Conservation (phyloP, 1,284 basidiomycete species). For the Hypsizygus ulmarius region DNA sequence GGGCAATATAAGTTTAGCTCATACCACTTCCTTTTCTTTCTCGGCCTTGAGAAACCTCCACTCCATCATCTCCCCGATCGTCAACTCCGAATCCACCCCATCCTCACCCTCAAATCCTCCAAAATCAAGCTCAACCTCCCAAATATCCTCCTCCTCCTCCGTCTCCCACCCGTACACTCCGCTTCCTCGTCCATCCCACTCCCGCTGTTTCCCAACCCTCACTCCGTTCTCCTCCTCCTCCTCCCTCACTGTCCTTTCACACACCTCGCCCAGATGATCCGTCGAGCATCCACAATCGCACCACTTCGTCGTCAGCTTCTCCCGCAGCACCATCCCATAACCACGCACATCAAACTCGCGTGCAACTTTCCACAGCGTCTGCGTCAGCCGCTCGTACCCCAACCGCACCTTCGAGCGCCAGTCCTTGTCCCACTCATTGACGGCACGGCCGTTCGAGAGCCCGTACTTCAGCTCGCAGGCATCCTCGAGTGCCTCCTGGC, state of each 20-base stretch:
- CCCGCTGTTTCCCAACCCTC: slow-evolving; percentile 57
- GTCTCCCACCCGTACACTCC: slow-evolving; percentile 68
- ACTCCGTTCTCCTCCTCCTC: slow-evolving; percentile 57
- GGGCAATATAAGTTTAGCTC: slow-evolving; percentile 12
- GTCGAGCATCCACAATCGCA: slow-evolving; percentile 75
- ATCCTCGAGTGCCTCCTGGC: slow-evolving; percentile 57
- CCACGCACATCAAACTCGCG: slow-evolving; percentile 67
- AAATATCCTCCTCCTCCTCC: slow-evolving; percentile 68
- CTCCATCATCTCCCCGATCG: slow-evolving; percentile 67
- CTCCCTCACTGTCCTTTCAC: slow-evolving; percentile 64
- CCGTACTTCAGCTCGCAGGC: slow-evolving; percentile 53
- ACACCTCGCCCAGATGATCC: slow-evolving; percentile 70
- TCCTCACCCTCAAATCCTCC: slow-evolving; percentile 45
- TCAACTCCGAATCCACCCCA: slow-evolving; percentile 50
- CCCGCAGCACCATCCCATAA: slow-evolving; percentile 62
- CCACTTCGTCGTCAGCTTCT: slow-evolving; percentile 70
- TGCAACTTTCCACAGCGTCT: slow-evolving; percentile 64
- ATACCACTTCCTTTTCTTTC: slow-evolving; percentile 62
- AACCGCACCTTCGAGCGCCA: slow-evolving; percentile 56
- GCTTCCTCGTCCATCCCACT: slow-evolving; percentile 70
- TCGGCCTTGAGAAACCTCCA: slow-evolving; percentile 66
- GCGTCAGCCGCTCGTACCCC: slow-evolving; percentile 59
- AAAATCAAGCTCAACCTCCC: slow-evolving; percentile 67
- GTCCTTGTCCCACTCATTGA: slow-evolving; percentile 46
- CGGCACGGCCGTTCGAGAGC: slow-evolving; percentile 25